phyloP scores from a whole-genome alignment of 208 protist species.

The Phytomonas sp. region DNA sequence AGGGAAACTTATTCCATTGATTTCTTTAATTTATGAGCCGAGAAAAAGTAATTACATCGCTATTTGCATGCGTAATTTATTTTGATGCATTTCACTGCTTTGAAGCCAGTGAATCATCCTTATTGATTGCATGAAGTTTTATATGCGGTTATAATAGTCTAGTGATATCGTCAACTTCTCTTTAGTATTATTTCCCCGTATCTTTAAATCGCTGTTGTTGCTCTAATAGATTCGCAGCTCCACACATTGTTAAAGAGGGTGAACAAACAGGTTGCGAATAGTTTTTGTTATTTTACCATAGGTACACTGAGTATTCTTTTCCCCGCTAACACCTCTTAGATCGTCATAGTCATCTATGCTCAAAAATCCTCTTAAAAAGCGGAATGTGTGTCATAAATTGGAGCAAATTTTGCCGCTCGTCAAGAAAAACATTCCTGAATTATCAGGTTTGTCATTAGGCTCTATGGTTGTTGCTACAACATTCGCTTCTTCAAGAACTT shows the following conservation, averaged over 20 bases:
- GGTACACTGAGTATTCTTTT: not conserved
- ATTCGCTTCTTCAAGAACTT: conserved; percentile 15
- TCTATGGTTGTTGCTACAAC: conserved; percentile 29
- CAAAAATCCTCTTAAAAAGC: not conserved
- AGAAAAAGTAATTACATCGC: not conserved
- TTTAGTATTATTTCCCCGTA: not conserved
- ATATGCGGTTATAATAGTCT: not conserved
- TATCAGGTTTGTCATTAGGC: conserved; percentile 16
- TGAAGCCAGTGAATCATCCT: not conserved
- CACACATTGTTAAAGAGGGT: conserved; percentile 1
- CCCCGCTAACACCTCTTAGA: not conserved
- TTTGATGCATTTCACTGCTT: not conserved
- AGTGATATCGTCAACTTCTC: not conserved
- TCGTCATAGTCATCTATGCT: not conserved
- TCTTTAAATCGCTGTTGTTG: not conserved
- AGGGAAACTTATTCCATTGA: not conserved
- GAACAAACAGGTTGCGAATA: not conserved
- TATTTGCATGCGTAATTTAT: not conserved
- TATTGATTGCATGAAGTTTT: not conserved
- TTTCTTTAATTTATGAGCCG: not conserved
- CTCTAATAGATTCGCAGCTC: not conserved
- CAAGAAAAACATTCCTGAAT: not conserved
- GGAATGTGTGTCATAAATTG: not conserved
- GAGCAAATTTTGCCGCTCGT: conserved; percentile 20
- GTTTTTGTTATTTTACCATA: conserved; percentile 7